Evolutionary conservation across 2,329 filamentous ascomycete species (phyloP).

Genomic region (Ceratocystis lukuohia): DNA sequence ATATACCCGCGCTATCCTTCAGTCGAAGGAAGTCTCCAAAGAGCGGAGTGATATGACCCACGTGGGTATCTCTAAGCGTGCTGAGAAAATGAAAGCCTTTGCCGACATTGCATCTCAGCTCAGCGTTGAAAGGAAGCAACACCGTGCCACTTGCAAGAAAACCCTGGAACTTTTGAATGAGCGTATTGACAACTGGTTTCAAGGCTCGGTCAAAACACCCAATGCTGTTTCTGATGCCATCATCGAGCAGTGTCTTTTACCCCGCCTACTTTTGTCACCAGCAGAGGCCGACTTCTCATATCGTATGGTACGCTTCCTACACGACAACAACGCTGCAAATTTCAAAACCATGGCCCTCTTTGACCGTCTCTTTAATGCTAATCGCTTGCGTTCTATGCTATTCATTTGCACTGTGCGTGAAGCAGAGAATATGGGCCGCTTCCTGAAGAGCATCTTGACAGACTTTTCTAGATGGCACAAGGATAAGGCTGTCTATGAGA

Average conservation of each 20-base stretch:
- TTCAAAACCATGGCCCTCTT: conserved; percentile 79
- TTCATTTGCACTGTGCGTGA: conserved; percentile 84
- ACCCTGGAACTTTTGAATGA: conserved; percentile 52
- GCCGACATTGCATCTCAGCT: conserved; percentile 37
- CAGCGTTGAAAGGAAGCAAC: conserved; percentile 20
- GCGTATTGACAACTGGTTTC: conserved; percentile 70
- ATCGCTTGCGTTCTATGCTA: conserved; percentile 67
- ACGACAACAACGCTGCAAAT: conserved; percentile 68
- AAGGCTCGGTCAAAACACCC: conserved; percentile 33
- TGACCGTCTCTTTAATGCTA: conserved; percentile 70
- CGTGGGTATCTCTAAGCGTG: conserved; percentile 50
- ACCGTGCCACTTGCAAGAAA: conserved; percentile 17
- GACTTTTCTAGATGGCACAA: conserved; percentile 78
- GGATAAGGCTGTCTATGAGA: conserved; percentile 60
- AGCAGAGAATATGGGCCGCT: conserved; percentile 83
- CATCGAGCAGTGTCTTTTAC: conserved; percentile 85
- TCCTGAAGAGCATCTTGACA: conserved; percentile 67
- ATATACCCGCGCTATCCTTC: conserved; percentile 52
- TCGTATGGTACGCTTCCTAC: conserved; percentile 73
- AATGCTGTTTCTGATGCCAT: conserved; percentile 61
- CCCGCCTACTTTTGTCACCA: conserved; percentile 69
- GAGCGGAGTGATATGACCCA: conserved; percentile 62
- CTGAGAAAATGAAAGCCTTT: conserved; percentile 55
- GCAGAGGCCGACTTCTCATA: conserved; percentile 83
- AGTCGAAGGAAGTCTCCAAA: conserved; percentile 51